phyloP scores from a whole-genome alignment of 371 early-diverging fungal genomes.

The Mucor sp. region DNA sequence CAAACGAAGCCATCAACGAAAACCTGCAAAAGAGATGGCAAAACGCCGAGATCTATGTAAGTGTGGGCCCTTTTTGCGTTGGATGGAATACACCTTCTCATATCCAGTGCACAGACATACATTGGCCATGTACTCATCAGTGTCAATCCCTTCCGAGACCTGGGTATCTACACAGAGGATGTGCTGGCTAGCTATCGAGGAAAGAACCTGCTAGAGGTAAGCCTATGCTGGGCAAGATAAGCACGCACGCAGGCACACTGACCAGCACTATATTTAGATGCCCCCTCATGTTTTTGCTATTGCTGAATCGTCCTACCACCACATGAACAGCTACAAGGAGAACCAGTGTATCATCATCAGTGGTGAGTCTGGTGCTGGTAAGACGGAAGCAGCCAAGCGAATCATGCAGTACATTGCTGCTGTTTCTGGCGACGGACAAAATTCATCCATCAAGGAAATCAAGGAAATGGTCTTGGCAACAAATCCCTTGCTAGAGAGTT shows the following conservation, averaged over 20 bases:
- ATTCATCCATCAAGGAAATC: slow-evolving; percentile 85
- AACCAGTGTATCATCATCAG: slow-evolving; percentile 98
- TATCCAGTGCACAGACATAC: slow-evolving; percentile 64
- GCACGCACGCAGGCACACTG: neutral
- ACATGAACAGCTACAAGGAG: slow-evolving; percentile 96
- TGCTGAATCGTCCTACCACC: slow-evolving; percentile 85
- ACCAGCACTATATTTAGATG: slow-evolving; percentile 47
- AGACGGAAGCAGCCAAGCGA: slow-evolving; percentile 91
- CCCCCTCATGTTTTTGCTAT: slow-evolving; percentile 90
- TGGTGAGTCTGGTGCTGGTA: slow-evolving; percentile 92
- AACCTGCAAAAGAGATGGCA: slow-evolving; percentile 84
- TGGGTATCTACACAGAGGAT: slow-evolving; percentile 81
- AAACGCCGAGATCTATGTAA: slow-evolving; percentile 85
- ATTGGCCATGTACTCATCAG: slow-evolving; percentile 89
- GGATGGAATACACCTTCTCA: neutral
- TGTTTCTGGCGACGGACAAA: slow-evolving; percentile 76
- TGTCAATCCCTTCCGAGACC: slow-evolving; percentile 86
- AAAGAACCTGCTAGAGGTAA: slow-evolving; percentile 84
- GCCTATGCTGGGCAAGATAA: neutral
- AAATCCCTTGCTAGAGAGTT: slow-evolving; percentile 97
- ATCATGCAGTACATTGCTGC: slow-evolving; percentile 98
- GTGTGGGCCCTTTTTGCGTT: neutral
- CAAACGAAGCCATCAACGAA: slow-evolving; percentile 84
- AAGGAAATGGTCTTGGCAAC: slow-evolving; percentile 97
- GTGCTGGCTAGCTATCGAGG: slow-evolving; percentile 75